Evolutionary conservation across 495 filamentous ascomycete genomes (phyloP), one percentile per base, ranked within the genome.

Genomic region (Neurospora sp.): DNA sequence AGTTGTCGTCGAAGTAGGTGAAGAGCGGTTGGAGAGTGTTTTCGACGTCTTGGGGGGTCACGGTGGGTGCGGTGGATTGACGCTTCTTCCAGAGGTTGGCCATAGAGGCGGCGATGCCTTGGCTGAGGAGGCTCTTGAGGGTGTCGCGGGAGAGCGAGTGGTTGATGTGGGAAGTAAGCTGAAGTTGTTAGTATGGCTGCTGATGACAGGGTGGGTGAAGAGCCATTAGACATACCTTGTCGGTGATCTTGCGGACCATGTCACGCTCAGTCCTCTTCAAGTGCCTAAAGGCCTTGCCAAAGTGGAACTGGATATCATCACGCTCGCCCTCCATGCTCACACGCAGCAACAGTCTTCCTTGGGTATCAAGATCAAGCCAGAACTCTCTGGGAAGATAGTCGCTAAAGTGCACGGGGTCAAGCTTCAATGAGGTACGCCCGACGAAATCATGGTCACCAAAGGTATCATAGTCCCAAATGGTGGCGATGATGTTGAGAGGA

Each of bases 251-350:
- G 72, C 96, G 90, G 47, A 94, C 97, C 96, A 99, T 99, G 79
- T 99, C 96, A 73, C 94, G 87, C 81, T 98, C 96, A 0, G 94
- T 96, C 72, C 96, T 88, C 86, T 98, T 98, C 76, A 98, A 84
- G 39, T 92, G 94, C 70, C 96, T 87, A 84, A 99, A 98, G 45
- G 95, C 92, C 83, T 97, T 98, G 72, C 94, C 96, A 83, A 98
- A 98, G 78, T 97, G 96, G 79, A 99, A 99, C 76, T 97, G 93
- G 74, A 99, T 98, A 77, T 99, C 96, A 77, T 99, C 96, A 69
- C 96, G 87, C 80, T 99, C 96, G 71, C 96, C 96, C 83, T 99
- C 96, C 96, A 99, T 99, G 77, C 93, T 97, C 37, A 98, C 92
- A 74, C 96, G 86, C 45, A 99, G 86, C 45, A 99, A 79, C 59